Base-by-base conservation (phyloP, 2,329 filamentous ascomycete species). In the Lomentospora prolificans region DNA sequence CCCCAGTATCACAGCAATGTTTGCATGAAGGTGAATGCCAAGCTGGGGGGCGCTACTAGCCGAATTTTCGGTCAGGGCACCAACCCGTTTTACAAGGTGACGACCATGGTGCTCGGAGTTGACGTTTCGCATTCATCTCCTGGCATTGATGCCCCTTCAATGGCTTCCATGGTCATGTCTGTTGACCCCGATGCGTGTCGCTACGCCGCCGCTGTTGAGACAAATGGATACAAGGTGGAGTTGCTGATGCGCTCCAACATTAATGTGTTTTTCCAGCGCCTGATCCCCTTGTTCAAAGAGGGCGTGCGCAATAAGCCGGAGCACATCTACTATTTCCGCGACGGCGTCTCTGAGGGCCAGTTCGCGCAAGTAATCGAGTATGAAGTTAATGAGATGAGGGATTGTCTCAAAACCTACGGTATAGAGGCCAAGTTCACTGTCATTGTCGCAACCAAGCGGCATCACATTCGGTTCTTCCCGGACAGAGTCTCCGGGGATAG, bases 11-110 rank as follows among this genome's bases (percentile, higher is more conserved):
- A 89, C 64, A 94, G 89, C 1, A 99, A 99, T 59, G 90, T 99
- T 0, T 81, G 84, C 60, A 94, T 99, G 89, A 99, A 99, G 74
- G 84, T 99, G 61, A 97, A 99, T 63, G 87, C 89, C 3, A 99
- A 99, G 74, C 79, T 99, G 2, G 94, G 94, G 12, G 94, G 94
- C 4, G 79, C 82, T 0, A 96, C 90, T 1, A 84, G 73, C 54
- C 75, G 67, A 48, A 66, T 73, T 7, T 59, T 64, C 36, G 66
- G 60, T 53, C 69, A 63, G n/a, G 14, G 25, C n/a, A 36, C 52
- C 22, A 17, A 50, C 7, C 39, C 30, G 17, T 58, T 57, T 19
- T 55, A 51, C 24, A 53, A 64, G 0, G 79, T 84, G 0, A 66
- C 69, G 1, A 94, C 90, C 0, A 86, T 96, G 78, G 83, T 96